A percentile compares a stretch with the other conserved stretches of the same genome.
Conservation (phyloP, 495 filamentous ascomycete species). For the Cairneyella variabilis region DNA sequence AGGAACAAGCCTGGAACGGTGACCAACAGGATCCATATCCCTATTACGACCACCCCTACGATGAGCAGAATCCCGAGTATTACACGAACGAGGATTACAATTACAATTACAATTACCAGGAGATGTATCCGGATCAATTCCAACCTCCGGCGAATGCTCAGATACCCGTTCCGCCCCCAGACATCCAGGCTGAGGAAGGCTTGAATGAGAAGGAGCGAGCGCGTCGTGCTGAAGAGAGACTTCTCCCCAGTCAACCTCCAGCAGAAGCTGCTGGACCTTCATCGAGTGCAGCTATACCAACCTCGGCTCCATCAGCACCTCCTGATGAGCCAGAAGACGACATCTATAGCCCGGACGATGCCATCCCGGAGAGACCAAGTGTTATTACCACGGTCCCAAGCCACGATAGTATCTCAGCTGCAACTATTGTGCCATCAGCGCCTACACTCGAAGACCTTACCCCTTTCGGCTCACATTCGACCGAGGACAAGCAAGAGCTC, state of each 20-base stretch:
- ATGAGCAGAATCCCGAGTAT: slow-evolving; percentile 30
- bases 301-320: slow-evolving; percentile 18
- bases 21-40: slow-evolving; percentile 9
- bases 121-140: slow-evolving; percentile 32
- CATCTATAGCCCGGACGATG: slow-evolving; percentile 34
- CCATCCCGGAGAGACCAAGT: slow-evolving; percentile 1
- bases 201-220: slow-evolving; percentile 67
- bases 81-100: slow-evolving; percentile 33
- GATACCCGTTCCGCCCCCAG: slow-evolving; percentile 44
- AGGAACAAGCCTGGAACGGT: too few relatives aligned
- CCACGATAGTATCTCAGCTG: neutral
- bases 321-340: slow-evolving; percentile 25
- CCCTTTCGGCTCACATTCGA: slow-evolving; percentile 29
- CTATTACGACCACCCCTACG: slow-evolving; percentile 20
- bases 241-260: slow-evolving; percentile 69
- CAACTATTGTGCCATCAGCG: slow-evolving; percentile 8
- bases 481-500: slow-evolving; percentile 84
- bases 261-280: slow-evolving; percentile 42
- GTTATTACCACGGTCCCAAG: slow-evolving; percentile 1
- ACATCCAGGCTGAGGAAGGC: slow-evolving; percentile 46
- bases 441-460: slow-evolving; percentile 39
- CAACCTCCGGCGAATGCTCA: slow-evolving; percentile 26
- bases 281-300: slow-evolving; percentile 16
- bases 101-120: slow-evolving; percentile 37
- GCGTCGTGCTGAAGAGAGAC: slow-evolving; percentile 59